Evolutionary conservation across 2,329 filamentous ascomycete species (phyloP).

Genomic region (Aspergillus caelatus): DNA sequence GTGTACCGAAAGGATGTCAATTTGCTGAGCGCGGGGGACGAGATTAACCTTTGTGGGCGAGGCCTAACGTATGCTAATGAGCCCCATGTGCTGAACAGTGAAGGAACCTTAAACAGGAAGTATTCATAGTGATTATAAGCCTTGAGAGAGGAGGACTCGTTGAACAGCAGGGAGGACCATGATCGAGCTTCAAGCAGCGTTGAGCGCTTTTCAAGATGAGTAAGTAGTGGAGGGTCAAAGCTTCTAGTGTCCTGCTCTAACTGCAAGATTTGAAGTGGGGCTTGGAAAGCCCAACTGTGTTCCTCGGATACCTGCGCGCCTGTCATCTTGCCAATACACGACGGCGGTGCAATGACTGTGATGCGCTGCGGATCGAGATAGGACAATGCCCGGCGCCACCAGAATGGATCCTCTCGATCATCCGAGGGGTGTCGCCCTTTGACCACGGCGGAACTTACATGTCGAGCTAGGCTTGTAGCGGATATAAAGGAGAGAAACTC

Average conservation of each 20-base stretch:
- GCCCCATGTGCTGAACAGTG: conserved; percentile 56
- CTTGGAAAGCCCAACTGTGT: conserved; percentile 67
- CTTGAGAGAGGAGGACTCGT: conserved; percentile 74
- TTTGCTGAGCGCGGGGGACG: conserved; percentile 49
- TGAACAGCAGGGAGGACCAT: conserved; percentile 69
- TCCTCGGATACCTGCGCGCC: conserved; percentile 59
- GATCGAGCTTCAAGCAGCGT: conserved; percentile 61
- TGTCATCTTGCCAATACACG: conserved; percentile 63
- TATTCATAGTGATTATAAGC: conserved; percentile 74
- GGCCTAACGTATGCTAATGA: conserved; percentile 35
- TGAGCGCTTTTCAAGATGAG: conserved; percentile 25
- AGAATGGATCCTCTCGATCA: conserved; percentile 37
- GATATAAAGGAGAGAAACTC: conserved; percentile 45
- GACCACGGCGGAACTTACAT: conserved; percentile 54
- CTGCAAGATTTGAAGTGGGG: conserved; percentile 63
- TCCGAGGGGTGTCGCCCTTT: conserved; percentile 47
- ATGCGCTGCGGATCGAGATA: conserved; percentile 57
- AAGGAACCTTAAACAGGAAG: conserved; percentile 66
- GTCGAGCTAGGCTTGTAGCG: conserved; percentile 31
- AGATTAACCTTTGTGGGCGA: conserved; percentile 26
- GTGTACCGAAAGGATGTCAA: conserved; percentile 58
- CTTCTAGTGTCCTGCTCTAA: conserved; percentile 34
- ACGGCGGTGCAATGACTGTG: conserved; percentile 63
- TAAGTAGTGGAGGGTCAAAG: conserved; percentile 28
- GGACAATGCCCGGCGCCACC: conserved; percentile 61